Percentiles rank a stretch among this genome's conserved stretches.
These are phyloP conservation scores for Helenozyma rhizophorensis DNA, from an alignment of 805 yeast genomes.

Conservation along the genomic window DNA sequence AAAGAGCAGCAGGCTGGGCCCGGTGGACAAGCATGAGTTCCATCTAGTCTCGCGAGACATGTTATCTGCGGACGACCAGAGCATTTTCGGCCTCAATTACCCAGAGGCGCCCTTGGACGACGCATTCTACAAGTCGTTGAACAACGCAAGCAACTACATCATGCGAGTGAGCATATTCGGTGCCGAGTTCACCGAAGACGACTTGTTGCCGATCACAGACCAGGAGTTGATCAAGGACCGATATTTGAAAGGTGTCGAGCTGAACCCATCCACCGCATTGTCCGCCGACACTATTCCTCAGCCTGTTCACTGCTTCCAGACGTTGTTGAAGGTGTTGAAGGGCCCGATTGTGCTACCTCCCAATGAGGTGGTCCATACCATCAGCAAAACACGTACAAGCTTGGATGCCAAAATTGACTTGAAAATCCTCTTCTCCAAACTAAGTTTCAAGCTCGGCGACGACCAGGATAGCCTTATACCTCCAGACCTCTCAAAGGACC, in stretches of 20 bases:
- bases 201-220: slow-evolving; percentile 43
- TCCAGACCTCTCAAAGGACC: slow-evolving; percentile 34
- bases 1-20: background rate
- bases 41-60: slow-evolving; percentile 23
- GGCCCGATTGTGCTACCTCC: slow-evolving; percentile 56
- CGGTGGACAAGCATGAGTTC: slow-evolving; percentile 32
- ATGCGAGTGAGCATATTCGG: slow-evolving; percentile 50
- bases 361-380: slow-evolving; percentile 48
- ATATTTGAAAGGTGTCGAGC: slow-evolving; percentile 34
- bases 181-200: slow-evolving; percentile 47
- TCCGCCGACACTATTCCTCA: slow-evolving; percentile 42
- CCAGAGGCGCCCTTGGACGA: slow-evolving; percentile 25
- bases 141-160: slow-evolving; percentile 22
- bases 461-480: slow-evolving; percentile 40
- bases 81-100: slow-evolving; percentile 12
- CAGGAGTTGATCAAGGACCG: slow-evolving; percentile 49
- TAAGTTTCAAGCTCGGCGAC: slow-evolving; percentile 38
- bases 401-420: slow-evolving; percentile 58
- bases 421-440: slow-evolving; percentile 42
- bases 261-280: slow-evolving; percentile 22
- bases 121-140: slow-evolving; percentile 27
- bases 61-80: slow-evolving; percentile 28
- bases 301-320: slow-evolving; percentile 54
- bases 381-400: slow-evolving; percentile 46
- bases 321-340: slow-evolving; percentile 57